Conservation (phyloP, 768 basidiomycete species). For the Leccinum broughii region DNA sequence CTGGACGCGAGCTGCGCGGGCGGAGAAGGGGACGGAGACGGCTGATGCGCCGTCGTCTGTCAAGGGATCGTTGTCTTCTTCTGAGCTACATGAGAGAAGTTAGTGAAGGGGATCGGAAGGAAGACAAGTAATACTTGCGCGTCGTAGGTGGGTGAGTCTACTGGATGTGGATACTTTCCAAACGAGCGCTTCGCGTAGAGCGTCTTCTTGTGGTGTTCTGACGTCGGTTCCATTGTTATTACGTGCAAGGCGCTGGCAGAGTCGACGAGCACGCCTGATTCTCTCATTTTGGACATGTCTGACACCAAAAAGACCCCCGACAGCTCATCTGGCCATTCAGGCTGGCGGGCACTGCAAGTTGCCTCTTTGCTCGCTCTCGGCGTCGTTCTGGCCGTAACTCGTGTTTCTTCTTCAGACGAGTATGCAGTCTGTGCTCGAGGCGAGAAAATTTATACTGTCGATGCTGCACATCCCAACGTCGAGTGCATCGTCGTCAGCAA, state of each 20-base stretch:
- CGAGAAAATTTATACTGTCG: slow-evolving; percentile 69
- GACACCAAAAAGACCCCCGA: background rate
- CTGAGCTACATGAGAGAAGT: slow-evolving; percentile 49
- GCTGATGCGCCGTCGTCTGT: slow-evolving; percentile 71
- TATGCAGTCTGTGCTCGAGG: slow-evolving; percentile 62
- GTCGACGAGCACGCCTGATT: background rate
- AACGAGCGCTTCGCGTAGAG: slow-evolving; percentile 59
- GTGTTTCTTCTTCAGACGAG: slow-evolving; percentile 8
- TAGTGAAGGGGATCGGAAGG: background rate
- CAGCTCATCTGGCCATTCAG: background rate
- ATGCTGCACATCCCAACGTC: slow-evolving; percentile 48
- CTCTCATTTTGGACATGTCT: background rate
- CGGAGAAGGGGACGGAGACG: slow-evolving; percentile 43
- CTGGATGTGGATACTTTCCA: slow-evolving; percentile 60
- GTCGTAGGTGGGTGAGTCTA: slow-evolving; percentile 78
- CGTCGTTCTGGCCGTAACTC: slow-evolving; percentile 1
- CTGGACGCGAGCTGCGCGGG: slow-evolving; percentile 27
- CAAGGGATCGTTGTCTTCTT: slow-evolving; percentile 86
- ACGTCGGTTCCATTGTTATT: slow-evolving; percentile 21
- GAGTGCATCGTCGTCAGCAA: slow-evolving; percentile 62
- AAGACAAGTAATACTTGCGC: slow-evolving; percentile 45
- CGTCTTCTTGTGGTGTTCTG: slow-evolving; percentile 36
- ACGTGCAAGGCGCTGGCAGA: background rate
- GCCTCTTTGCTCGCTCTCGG: slow-evolving; percentile 13
- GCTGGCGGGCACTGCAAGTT: background rate